Conservation (phyloP, 1,284 basidiomycete genomes). For the Leucoagaricus sp. region DNA sequence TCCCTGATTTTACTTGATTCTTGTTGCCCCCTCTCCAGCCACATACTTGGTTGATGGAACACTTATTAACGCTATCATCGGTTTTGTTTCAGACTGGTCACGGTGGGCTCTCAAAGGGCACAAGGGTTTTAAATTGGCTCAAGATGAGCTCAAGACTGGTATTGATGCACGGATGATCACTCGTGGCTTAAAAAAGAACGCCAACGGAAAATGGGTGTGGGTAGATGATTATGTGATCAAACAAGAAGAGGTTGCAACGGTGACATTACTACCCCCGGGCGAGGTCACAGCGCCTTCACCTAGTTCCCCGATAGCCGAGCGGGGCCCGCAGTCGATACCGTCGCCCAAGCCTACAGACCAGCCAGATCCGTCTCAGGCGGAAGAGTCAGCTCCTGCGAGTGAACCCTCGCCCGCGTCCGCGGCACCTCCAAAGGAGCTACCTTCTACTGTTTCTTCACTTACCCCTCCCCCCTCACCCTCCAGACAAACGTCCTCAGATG, state of each 20-base stretch:
- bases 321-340: neutral
- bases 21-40: neutral
- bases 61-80: neutral
- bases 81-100: slow-evolving; percentile 33
- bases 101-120: slow-evolving; percentile 41
- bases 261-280: neutral
- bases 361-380: neutral
- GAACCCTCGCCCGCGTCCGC: neutral
- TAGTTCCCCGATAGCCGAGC: neutral
- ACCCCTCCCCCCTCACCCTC: neutral
- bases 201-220: slow-evolving; percentile 24
- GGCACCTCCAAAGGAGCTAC: neutral
- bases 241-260: neutral
- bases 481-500: neutral
- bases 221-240: slow-evolving; percentile 13
- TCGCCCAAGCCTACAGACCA: neutral
- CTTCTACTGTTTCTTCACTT: neutral
- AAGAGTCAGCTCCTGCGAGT: neutral
- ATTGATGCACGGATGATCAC: slow-evolving; percentile 34
- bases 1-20: neutral
- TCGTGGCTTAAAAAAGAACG: slow-evolving; percentile 26
- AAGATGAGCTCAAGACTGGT: slow-evolving; percentile 35
- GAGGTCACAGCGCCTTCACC: neutral
- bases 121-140: slow-evolving; percentile 40
- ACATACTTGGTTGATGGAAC: too few relatives aligned